Percentiles rank a stretch among this genome's conserved stretches.
Evolutionary conservation across 2,329 filamentous ascomycete genomes (phyloP).

Genomic region (Verticillium nonalfalfae): DNA sequence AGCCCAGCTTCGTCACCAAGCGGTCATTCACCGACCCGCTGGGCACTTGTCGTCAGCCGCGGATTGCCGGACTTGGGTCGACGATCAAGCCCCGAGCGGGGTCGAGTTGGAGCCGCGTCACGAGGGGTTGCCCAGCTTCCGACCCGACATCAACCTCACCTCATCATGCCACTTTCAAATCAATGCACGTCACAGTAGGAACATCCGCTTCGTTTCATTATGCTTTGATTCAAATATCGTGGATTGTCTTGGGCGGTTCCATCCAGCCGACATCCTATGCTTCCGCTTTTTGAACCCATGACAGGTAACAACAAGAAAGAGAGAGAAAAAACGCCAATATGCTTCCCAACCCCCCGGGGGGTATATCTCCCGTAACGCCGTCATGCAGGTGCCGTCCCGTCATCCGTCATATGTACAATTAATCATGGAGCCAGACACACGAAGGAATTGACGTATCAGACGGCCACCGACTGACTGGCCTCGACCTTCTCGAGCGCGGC

Average conservation of each 20-base stretch:
- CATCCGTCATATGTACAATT: constrained; percentile 11
- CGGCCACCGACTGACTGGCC: not conserved
- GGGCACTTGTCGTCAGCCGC: not conserved
- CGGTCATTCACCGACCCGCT: not conserved
- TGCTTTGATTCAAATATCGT: not conserved
- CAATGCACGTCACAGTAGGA: not conserved
- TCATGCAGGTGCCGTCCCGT: constrained; percentile 3
- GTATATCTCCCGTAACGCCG: not conserved
- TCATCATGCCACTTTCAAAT: not conserved
- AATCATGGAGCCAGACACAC: not conserved
- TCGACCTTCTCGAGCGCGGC: constrained; percentile 12
- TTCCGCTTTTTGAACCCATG: not conserved
- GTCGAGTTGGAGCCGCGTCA: not conserved
- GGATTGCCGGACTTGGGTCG: not conserved
- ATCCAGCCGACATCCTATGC: not conserved
- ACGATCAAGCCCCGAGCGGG: not conserved
- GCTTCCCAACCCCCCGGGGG: not conserved
- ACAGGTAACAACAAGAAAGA: not conserved
- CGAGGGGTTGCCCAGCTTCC: not conserved
- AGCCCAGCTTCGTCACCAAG: not conserved
- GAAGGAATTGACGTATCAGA: not conserved
- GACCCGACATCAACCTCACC: not conserved
- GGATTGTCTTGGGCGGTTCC: not conserved
- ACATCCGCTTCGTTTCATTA: not conserved
- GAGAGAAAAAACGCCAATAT: not conserved